phyloP scores from a whole-genome alignment of 208 protist genomes.

The Crithidia mellificae region DNA sequence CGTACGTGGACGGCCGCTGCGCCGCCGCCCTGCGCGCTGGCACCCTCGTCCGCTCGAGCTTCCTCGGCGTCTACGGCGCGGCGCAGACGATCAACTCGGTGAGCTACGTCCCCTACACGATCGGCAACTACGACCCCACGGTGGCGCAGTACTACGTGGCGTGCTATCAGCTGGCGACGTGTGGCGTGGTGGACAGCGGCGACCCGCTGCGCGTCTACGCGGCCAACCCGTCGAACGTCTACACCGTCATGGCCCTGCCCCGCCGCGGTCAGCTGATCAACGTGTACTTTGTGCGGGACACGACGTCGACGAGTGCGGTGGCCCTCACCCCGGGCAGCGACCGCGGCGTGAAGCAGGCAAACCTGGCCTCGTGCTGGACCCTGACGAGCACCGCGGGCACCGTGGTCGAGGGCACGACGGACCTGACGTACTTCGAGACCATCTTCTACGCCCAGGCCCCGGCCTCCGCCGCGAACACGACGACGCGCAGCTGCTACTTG shows the following conservation, averaged over 20 bases:
- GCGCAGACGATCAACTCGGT: slow-evolving; percentile 9
- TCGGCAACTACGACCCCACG: slow-evolving; percentile 70
- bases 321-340: slow-evolving; percentile 68
- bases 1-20: slow-evolving; percentile 74
- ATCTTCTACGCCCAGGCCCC: slow-evolving; percentile 64
- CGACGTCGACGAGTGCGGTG: slow-evolving; percentile 29
- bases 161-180: slow-evolving; percentile 74
- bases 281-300: slow-evolving; percentile 61
- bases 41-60: slow-evolving; percentile 16
- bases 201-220: slow-evolving; percentile 42
- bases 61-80: slow-evolving; percentile 49
- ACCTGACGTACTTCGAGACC: slow-evolving; percentile 49
- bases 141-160: slow-evolving; percentile 45
- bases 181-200: slow-evolving; percentile 72
- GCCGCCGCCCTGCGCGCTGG: slow-evolving; percentile 36
- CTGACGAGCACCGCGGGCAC: slow-evolving; percentile 42
- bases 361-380: slow-evolving; percentile 74
- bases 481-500: slow-evolving; percentile 66
- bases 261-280: slow-evolving; percentile 79
- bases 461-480: slow-evolving; percentile 29
- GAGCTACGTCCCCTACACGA: slow-evolving; percentile 42
- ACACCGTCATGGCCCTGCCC: slow-evolving; percentile 34
- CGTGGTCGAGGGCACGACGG: slow-evolving; percentile 57
- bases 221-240: slow-evolving; percentile 60
- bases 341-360: slow-evolving; percentile 46